phyloP scores from a whole-genome alignment of 139 green algal species.

The Nannochloris sp. region DNA sequence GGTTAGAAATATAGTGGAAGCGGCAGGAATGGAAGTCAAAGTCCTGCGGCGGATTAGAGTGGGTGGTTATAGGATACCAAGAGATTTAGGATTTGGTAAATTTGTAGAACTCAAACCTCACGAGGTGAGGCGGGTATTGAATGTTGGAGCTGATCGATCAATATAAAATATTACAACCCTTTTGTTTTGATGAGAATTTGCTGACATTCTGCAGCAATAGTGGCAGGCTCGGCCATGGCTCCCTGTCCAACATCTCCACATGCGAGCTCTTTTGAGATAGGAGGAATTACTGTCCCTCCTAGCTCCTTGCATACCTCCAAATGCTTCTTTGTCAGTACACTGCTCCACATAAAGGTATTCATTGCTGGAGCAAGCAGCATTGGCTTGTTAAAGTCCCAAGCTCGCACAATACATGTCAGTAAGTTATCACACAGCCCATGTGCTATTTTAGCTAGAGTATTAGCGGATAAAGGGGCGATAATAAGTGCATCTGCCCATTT shows the following conservation, averaged over 20 bases:
- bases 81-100: slow-evolving; percentile 42
- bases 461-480: slow-evolving; percentile 87
- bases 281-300: slow-evolving; percentile 51
- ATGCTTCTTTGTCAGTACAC: slow-evolving; percentile 71
- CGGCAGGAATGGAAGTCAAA: slow-evolving; percentile 61
- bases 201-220: slow-evolving; percentile 29
- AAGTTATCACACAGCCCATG: slow-evolving; percentile 84
- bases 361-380: slow-evolving; percentile 88
- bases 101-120: slow-evolving; percentile 41
- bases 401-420: slow-evolving; percentile 80
- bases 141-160: slow-evolving; percentile 29
- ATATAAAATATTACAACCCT: not conserved
- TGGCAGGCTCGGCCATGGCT: slow-evolving; percentile 62
- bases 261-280: slow-evolving; percentile 77
- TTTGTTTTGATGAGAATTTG: not conserved
- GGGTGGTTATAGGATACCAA: slow-evolving; percentile 66
- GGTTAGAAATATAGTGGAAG: slow-evolving; percentile 58
- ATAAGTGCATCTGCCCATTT: slow-evolving; percentile 86
- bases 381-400: slow-evolving; percentile 78
- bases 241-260: slow-evolving; percentile 85
- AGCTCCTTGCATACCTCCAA: slow-evolving; percentile 46
- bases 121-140: slow-evolving; percentile 28
- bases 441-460: slow-evolving; percentile 84
- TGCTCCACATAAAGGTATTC: slow-evolving; percentile 97
- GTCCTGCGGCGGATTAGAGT: slow-evolving; percentile 69